Percentiles rank a stretch among this genome's conserved stretches.
Evolutionary conservation across 1,139 yeast species (phyloP).

Genomic region (Waltiozyma sp.): DNA sequence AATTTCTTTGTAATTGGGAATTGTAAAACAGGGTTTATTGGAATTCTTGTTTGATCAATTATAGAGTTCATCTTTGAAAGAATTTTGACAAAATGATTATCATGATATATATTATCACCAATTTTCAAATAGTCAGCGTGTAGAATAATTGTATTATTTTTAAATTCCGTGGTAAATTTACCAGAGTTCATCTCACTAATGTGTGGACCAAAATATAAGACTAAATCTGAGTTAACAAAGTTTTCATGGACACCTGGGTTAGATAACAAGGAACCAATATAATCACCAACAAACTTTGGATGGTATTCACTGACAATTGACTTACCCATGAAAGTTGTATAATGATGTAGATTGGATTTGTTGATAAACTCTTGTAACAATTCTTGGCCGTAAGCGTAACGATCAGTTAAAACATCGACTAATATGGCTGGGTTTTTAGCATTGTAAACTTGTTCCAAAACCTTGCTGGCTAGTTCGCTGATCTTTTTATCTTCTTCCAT

Average conservation of each 20-base stretch:
- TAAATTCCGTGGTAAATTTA: slow-evolving; percentile 24
- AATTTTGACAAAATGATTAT: slow-evolving; percentile 34
- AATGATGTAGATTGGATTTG: slow-evolving; percentile 33
- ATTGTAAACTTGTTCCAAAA: slow-evolving; percentile 39
- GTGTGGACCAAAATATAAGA: slow-evolving; percentile 38
- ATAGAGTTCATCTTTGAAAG: slow-evolving; percentile 27
- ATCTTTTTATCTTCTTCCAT: slow-evolving; percentile 23
- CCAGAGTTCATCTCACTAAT: slow-evolving; percentile 48
- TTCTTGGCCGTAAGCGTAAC: slow-evolving; percentile 32
- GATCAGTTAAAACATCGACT: slow-evolving; percentile 49
- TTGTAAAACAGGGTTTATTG: slow-evolving; percentile 9
- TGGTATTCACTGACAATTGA: slow-evolving; percentile 50
- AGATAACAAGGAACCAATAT: slow-evolving; percentile 40
- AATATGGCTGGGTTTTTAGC: slow-evolving; percentile 47
- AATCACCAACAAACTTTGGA: slow-evolving; percentile 51
- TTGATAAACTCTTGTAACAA: slow-evolving; percentile 33
- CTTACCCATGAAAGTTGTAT: slow-evolving; percentile 45
- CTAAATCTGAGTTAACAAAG: slow-evolving; percentile 34
- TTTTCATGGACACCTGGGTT: slow-evolving; percentile 29
- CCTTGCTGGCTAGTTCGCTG: slow-evolving; percentile 28
- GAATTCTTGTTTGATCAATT: slow-evolving; percentile 25
- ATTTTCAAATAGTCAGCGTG: slow-evolving; percentile 34
- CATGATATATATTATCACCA: not conserved
- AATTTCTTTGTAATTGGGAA: slow-evolving; percentile 14
- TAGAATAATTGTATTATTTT: slow-evolving; percentile 20